A percentile compares a stretch with the other conserved stretches of the same genome.
These are phyloP conservation scores for Blepharisma undulans DNA, from an alignment of 169 alveolate genomes.

Conservation along the genomic window DNA sequence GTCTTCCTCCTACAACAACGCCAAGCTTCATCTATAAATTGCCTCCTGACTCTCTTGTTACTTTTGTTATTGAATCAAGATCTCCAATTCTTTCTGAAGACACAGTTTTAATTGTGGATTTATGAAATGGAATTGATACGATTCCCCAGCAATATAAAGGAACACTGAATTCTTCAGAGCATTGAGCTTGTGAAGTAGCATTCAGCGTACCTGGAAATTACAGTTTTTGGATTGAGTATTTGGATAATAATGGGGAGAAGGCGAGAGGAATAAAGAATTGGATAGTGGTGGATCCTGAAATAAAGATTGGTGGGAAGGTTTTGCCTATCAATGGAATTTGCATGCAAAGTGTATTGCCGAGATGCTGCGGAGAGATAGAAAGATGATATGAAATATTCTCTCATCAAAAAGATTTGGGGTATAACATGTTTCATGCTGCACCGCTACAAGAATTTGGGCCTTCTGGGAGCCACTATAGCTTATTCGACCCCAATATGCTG, in stretches of 20 bases:
- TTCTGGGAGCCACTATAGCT: constrained; percentile 72
- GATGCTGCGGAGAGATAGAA: constrained; percentile 86
- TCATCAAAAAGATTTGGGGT: constrained; percentile 76
- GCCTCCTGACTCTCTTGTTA: neutral
- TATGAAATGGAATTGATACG: neutral
- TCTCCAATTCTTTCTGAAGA: neutral
- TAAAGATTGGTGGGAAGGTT: neutral
- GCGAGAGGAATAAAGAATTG: neutral
- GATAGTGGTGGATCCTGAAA: constrained; percentile 22
- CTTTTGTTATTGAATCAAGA: neutral
- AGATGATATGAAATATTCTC: constrained; percentile 76
- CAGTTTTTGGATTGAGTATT: neutral
- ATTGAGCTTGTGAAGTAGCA: neutral
- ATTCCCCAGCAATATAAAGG: neutral
- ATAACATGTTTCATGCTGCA: constrained; percentile 75
- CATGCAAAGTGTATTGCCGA: constrained; percentile 86
- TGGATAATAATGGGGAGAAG: neutral
- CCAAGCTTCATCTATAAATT: neutral
- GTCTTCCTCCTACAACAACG: neutral
- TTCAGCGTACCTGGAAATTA: neutral
- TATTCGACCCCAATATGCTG: constrained; percentile 68
- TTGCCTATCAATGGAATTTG: constrained; percentile 31
- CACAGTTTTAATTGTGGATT: neutral
- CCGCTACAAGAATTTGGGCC: constrained; percentile 78
- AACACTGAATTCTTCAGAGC: neutral